Evolutionary conservation across 805 yeast genomes (phyloP).

Genomic region (Kodamaea kakaduensis): DNA sequence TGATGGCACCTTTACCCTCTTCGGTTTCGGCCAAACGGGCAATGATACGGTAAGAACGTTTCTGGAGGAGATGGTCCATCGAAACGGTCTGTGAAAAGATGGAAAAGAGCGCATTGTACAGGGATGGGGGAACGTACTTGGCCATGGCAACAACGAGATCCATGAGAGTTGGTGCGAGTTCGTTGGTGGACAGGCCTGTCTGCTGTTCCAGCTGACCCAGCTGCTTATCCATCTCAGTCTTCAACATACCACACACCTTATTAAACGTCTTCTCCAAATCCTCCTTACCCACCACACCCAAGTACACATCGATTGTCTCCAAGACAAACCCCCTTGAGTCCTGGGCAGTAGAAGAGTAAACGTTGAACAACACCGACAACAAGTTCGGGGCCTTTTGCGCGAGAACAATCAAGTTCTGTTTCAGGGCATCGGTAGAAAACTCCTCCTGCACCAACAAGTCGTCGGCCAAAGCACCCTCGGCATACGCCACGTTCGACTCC

Average conservation of each 20-base stretch:
- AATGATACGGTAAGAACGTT: slow-evolving; percentile 81
- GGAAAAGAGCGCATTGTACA: slow-evolving; percentile 70
- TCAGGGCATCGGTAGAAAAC: slow-evolving; percentile 55
- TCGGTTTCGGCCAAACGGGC: slow-evolving; percentile 68
- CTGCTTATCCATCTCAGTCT: slow-evolving; percentile 66
- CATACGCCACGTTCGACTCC: slow-evolving; percentile 65
- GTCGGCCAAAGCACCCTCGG: slow-evolving; percentile 53
- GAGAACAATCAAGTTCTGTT: slow-evolving; percentile 57
- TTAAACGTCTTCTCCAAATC: slow-evolving; percentile 76
- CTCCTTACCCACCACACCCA: slow-evolving; percentile 61
- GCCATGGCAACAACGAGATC: slow-evolving; percentile 87
- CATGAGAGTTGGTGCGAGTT: slow-evolving; percentile 78
- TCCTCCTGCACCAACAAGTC: slow-evolving; percentile 57
- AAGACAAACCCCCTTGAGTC: slow-evolving; percentile 80
- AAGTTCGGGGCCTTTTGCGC: slow-evolving; percentile 67
- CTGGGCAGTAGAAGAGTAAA: slow-evolving; percentile 83
- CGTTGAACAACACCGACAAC: slow-evolving; percentile 84
- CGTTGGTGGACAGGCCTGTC: slow-evolving; percentile 30
- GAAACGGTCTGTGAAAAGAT: slow-evolving; percentile 69
- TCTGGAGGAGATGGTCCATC: slow-evolving; percentile 68
- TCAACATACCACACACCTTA: slow-evolving; percentile 77
- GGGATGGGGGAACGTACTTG: slow-evolving; percentile 68
- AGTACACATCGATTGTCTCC: slow-evolving; percentile 80
- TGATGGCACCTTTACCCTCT: slow-evolving; percentile 53
- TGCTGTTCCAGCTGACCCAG: slow-evolving; percentile 29